A percentile compares a stretch with the other conserved stretches of the same genome.
Evolutionary conservation across 805 yeast species (phyloP).

Genomic region (Saccharomyces mikatae): DNA sequence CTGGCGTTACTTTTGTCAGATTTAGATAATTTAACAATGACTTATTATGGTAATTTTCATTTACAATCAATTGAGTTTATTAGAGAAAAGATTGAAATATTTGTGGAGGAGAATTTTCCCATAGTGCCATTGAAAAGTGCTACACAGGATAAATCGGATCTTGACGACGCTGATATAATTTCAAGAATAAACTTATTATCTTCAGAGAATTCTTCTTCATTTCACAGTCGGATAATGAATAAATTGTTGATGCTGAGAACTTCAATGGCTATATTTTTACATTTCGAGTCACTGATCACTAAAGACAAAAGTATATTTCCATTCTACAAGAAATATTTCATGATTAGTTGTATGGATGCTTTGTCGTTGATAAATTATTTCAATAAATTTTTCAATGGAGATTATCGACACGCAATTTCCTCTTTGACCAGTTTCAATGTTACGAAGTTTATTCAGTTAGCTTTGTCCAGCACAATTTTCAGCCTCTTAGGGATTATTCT

Average conservation of each 20-base stretch:
- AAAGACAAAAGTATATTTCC: constrained; percentile 9
- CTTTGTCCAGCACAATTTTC: constrained; percentile 22
- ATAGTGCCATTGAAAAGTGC: constrained; percentile 3
- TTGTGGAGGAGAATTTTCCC: constrained; percentile 17
- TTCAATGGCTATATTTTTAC: constrained; percentile 22
- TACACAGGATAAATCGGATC: neutral
- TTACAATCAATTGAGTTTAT: constrained; percentile 14
- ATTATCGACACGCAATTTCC: constrained; percentile 10
- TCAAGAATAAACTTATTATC: constrained; percentile 4
- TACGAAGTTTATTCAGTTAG: constrained; percentile 23
- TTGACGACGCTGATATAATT: neutral
- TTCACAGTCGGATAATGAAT: constrained; percentile 22
- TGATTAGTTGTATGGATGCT: constrained; percentile 8
- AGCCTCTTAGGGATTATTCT: constrained; percentile 20
- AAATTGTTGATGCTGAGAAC: constrained; percentile 22
- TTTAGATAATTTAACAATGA: constrained; percentile 22
- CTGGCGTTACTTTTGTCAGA: constrained; percentile 21
- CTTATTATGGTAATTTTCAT: constrained; percentile 16
- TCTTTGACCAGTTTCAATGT: constrained; percentile 20
- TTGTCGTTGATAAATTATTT: constrained; percentile 13
- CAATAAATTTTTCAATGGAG: constrained; percentile 19
- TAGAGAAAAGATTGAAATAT: constrained; percentile 15
- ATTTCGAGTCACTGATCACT: constrained; percentile 19
- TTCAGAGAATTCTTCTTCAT: constrained; percentile 12
- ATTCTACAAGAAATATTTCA: constrained; percentile 10